Conservation (phyloP, 345 rosid species). For the Noccaea bulbosa region DNA sequence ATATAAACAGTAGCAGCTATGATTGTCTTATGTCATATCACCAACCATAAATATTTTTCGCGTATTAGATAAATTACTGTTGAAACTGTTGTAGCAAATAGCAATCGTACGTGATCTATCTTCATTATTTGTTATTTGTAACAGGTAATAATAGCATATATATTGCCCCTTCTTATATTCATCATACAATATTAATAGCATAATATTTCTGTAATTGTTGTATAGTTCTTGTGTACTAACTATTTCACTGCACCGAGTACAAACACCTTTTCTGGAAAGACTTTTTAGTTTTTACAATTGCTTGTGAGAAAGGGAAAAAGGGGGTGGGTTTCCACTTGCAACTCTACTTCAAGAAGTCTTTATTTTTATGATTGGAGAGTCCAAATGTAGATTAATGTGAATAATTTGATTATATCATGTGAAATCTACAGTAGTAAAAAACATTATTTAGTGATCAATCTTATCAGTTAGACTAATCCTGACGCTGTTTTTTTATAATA, state of each 20-base stretch:
- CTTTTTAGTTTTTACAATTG: slow-evolving; percentile 7
- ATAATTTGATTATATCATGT: neutral
- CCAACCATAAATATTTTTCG: slow-evolving; percentile 17
- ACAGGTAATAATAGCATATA: slow-evolving; percentile 11
- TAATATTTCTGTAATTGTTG: slow-evolving; percentile 4
- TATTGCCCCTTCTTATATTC: neutral
- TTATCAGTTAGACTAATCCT: no score
- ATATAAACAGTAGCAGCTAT: neutral
- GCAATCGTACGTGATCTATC: no score
- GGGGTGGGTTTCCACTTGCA: slow-evolving; percentile 26
- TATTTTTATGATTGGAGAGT: slow-evolving; percentile 13
- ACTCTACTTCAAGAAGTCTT: slow-evolving; percentile 6
- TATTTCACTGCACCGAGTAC: slow-evolving; percentile 19
- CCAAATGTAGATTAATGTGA: neutral
- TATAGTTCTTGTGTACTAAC: slow-evolving; percentile 15
- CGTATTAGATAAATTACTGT: slow-evolving; percentile 31
- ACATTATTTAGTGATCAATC: no score
- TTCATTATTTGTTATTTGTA: no score
- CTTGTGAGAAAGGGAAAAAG: slow-evolving; percentile 2
- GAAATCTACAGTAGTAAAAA: neutral
- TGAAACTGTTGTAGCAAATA: neutral
- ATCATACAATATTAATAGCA: slow-evolving; percentile 26
- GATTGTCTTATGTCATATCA: slow-evolving; percentile 34
- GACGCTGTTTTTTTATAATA: neutral
- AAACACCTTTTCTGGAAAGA: slow-evolving; percentile 9